A percentile compares a stretch with the other conserved stretches of the same genome.
These are phyloP conservation scores for Tephrocybe rancida DNA, from an alignment of 768 basidiomycete genomes.

Conservation along the genomic window DNA sequence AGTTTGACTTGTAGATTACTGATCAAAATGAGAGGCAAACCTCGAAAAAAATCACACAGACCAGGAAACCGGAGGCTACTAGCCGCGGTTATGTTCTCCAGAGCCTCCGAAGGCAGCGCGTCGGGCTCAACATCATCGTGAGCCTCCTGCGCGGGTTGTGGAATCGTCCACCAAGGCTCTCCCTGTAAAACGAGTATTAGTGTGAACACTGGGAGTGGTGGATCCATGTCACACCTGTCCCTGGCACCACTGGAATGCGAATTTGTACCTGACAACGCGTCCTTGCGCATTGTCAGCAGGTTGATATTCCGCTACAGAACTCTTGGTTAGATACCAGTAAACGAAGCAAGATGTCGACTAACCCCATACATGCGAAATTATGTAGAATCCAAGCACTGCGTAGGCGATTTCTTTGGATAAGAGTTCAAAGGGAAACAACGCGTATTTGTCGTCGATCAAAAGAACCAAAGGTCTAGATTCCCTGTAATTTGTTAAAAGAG, in stretches of 20 bases:
- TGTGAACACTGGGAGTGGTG: neutral
- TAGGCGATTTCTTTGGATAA: slow-evolving; percentile 44
- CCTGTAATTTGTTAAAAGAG: slow-evolving; percentile 60
- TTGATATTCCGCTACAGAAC: slow-evolving; percentile 62
- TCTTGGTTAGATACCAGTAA: neutral
- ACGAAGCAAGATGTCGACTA: slow-evolving; percentile 24
- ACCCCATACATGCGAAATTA: slow-evolving; percentile 75
- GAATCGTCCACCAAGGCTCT: slow-evolving; percentile 45
- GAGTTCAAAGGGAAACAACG: slow-evolving; percentile 73
- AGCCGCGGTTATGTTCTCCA: no score
- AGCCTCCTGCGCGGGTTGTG: neutral
- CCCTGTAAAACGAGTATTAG: slow-evolving; percentile 29
- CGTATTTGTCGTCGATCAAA: slow-evolving; percentile 75
- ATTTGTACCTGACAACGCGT: slow-evolving; percentile 76
- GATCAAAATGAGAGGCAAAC: neutral
- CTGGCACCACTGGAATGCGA: slow-evolving; percentile 84
- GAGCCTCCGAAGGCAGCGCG: no score
- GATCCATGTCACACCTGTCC: slow-evolving; percentile 47
- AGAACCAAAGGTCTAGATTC: slow-evolving; percentile 65
- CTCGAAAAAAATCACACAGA: neutral
- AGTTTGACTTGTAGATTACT: neutral
- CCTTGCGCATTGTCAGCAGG: slow-evolving; percentile 45
- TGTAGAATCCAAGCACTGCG: slow-evolving; percentile 70
- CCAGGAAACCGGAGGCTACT: neutral
- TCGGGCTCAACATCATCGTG: neutral